A percentile compares a stretch with the other conserved stretches of the same genome.
Conservation (phyloP, 331 rosid species). For the Prunus yedoensis region DNA sequence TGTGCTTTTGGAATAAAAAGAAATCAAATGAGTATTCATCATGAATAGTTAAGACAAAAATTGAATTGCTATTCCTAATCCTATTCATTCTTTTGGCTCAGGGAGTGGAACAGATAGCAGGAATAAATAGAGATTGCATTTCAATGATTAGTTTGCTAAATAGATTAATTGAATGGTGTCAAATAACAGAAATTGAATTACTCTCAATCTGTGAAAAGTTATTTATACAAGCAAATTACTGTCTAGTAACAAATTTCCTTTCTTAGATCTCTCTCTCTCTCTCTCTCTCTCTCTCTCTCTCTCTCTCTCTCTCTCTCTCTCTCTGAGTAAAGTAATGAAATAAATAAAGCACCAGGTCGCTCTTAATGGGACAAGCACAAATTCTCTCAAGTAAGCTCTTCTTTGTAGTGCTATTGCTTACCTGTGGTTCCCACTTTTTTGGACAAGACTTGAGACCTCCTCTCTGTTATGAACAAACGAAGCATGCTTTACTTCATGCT, state of each 20-base stretch:
- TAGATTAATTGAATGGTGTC: background rate
- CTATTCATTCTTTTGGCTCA: background rate
- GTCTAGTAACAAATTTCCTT: background rate
- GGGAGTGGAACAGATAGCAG: background rate
- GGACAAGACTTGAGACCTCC: background rate
- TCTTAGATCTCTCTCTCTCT: background rate
- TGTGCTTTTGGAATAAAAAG: background rate
- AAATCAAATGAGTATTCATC: background rate
- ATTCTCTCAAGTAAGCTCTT: background rate
- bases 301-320: background rate
- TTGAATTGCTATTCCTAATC: background rate
- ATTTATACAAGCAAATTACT: background rate
- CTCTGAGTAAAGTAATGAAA: background rate
- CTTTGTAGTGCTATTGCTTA: background rate
- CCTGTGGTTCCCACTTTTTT: background rate
- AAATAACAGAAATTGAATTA: background rate
- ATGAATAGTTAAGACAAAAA: background rate
- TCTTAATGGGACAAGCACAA: background rate
- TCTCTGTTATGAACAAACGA: background rate
- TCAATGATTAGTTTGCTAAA: background rate
- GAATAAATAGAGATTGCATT: slow-evolving; percentile 4
- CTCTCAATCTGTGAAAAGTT: background rate
- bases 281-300: background rate
- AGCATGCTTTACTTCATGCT: background rate
- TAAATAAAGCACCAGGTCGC: background rate